These are phyloP conservation scores for Quercus phellos DNA, from an alignment of 331 rosid genomes.

Conservation along the genomic window DNA sequence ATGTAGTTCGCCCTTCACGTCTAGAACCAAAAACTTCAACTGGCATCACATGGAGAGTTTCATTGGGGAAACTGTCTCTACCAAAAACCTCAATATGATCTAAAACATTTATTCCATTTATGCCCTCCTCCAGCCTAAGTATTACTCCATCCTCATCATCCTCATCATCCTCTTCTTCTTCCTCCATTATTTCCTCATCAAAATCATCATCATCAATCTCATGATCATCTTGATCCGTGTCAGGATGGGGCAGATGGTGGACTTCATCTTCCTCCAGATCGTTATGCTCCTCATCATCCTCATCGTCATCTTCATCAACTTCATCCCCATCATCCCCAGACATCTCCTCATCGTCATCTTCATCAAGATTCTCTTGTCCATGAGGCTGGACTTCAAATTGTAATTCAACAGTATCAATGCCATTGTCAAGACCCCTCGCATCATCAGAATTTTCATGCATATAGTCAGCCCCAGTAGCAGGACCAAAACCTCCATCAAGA, in stretches of 20 bases:
- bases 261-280: slow-evolving; percentile 84
- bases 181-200: slow-evolving; percentile 89
- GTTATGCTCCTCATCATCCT: slow-evolving; percentile 91
- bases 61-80: slow-evolving; percentile 86
- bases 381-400: slow-evolving; percentile 77
- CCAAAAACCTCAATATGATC: slow-evolving; percentile 97
- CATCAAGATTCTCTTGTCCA: slow-evolving; percentile 76
- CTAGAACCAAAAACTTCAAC: slow-evolving; percentile 98
- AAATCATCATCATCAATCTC: slow-evolving; percentile 93
- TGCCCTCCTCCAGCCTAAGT: slow-evolving; percentile 93
- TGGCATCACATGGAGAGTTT: slow-evolving; percentile 92
- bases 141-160: slow-evolving; percentile 96
- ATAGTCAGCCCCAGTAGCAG: slow-evolving; percentile 70
- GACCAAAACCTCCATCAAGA: slow-evolving; percentile 68
- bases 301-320: slow-evolving; percentile 77
- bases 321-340: slow-evolving; percentile 94
- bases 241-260: slow-evolving; percentile 89
- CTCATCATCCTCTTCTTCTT: slow-evolving; percentile 91
- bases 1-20: slow-evolving; percentile 92
- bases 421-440: slow-evolving; percentile 62
- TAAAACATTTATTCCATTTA: slow-evolving; percentile 93
- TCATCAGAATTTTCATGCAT: slow-evolving; percentile 88
- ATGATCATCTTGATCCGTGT: slow-evolving; percentile 93
- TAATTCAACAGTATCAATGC: slow-evolving; percentile 57
- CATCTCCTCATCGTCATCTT: slow-evolving; percentile 85